Evolutionary conservation across 352 stramenopile genomes (phyloP).

Genomic region (Phytophthora agathidicida): DNA sequence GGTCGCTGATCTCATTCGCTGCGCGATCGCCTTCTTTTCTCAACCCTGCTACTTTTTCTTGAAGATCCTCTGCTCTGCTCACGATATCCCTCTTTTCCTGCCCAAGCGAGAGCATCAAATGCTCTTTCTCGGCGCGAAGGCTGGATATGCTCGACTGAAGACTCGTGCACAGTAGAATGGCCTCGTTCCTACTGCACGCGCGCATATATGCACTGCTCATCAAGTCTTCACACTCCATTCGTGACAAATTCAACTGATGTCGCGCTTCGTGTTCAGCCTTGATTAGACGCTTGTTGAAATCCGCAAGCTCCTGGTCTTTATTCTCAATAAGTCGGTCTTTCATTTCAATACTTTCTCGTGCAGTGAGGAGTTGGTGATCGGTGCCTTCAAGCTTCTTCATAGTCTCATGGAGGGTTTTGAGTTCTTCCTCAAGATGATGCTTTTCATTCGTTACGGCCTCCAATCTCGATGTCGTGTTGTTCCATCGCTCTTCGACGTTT

Average conservation of each 20-base stretch:
- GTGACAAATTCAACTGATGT: slow-evolving; percentile 10
- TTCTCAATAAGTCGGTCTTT: slow-evolving; percentile 20
- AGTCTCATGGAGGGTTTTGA: slow-evolving; percentile 8
- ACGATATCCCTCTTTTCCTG: slow-evolving; percentile 33
- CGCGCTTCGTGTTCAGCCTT: slow-evolving; percentile 11
- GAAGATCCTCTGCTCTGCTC: slow-evolving; percentile 19
- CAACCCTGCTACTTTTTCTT: slow-evolving; percentile 31
- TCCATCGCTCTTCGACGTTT: slow-evolving; percentile 40
- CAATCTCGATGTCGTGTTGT: slow-evolving; percentile 8
- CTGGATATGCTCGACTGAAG: slow-evolving; percentile 6
- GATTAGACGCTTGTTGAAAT: slow-evolving; percentile 1
- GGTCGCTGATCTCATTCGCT: slow-evolving; percentile 18
- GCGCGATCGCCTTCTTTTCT: slow-evolving; percentile 19
- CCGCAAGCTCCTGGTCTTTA: slow-evolving; percentile 13
- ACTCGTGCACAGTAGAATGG: neutral
- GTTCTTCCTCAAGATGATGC: slow-evolving; percentile 15
- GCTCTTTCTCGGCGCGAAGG: slow-evolving; percentile 27
- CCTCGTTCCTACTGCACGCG: slow-evolving; percentile 5
- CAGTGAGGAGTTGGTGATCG: slow-evolving; percentile 14
- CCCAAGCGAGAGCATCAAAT: slow-evolving; percentile 24
- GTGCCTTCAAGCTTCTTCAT: slow-evolving; percentile 15
- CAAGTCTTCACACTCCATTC: slow-evolving; percentile 23
- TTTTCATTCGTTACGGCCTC: slow-evolving; percentile 25
- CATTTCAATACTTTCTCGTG: slow-evolving; percentile 19
- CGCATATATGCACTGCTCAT: slow-evolving; percentile 5